Base-by-base conservation (phyloP, 169 alveolate genomes). In the Miamiensis avidus region DNA sequence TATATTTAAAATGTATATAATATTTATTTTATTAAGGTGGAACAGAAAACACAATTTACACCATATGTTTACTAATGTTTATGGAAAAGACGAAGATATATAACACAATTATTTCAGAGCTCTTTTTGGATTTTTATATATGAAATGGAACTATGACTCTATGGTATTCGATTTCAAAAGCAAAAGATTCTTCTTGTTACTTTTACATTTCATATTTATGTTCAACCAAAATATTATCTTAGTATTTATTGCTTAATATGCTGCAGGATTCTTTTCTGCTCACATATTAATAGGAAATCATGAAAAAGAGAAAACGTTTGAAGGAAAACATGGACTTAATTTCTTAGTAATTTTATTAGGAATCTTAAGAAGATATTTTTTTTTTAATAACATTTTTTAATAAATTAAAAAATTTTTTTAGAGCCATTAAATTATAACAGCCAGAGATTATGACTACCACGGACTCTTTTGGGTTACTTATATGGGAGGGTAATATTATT, bases 141-240 rank as follows among this genome's bases (percentile, higher is more conserved):
- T 81, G 29, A 85, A 85, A 33, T 77, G 89, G 89, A 85, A 85
- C 31, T 85, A 34, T n/a, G 89, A 85, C 30, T 85, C 89, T 73
- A 33, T 85, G 25, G 31, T 85, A 26, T 49, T 82, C 25, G 83
- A 72, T 26, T 73, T 73, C 33, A 76, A 81, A 20, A 69, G 49
- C 28, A 78, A 72, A 16, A 85, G 79, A 25, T 28, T 79, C 20
- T 28, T 78, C 31, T 78, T 29, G 27, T 34, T 85, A 30, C n/a
- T 76, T 28, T 31, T 85, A 32, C 89, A 85, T 64, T 74, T 74
- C 69, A 64, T 78, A 29, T 77, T 85, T 25, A 31, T 32, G 0
- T 29, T 79, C 29, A 78, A 85, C 78, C 27, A 85, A 85, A 78
- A 81, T 29, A 73, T 81, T 64, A 77, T 84, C 82, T 75, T 85